These are phyloP conservation scores for Arabis alpina DNA, from an alignment of 345 rosid genomes.

Conservation along the genomic window DNA sequence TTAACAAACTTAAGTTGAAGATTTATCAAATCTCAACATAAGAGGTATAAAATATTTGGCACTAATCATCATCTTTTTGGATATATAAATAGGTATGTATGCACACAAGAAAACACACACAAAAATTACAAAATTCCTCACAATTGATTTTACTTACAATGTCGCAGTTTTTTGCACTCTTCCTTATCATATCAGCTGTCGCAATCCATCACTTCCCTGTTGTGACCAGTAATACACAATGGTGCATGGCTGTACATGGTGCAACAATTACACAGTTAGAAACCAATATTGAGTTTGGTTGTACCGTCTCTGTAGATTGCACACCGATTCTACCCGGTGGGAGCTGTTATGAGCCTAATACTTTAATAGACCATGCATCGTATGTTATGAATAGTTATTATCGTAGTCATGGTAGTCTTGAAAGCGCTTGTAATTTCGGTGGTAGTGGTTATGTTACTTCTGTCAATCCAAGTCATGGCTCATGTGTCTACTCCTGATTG, in stretches of 20 bases:
- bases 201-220: slow-evolving; percentile 6
- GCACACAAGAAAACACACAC: background rate
- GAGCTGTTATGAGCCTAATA: slow-evolving; percentile 72
- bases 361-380: slow-evolving; percentile 63
- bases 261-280: slow-evolving; percentile 57
- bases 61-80: no score
- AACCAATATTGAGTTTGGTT: slow-evolving; percentile 67
- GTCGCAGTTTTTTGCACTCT: slow-evolving; percentile 2
- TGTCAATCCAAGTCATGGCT: slow-evolving; percentile 22
- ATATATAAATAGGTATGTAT: background rate
- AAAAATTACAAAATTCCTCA: background rate
- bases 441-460: background rate
- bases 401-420: slow-evolving; percentile 45
- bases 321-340: slow-evolving; percentile 64
- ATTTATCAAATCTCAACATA: no score
- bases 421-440: slow-evolving; percentile 2
- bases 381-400: slow-evolving; percentile 77
- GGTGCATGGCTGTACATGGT: slow-evolving; percentile 64
- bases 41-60: no score
- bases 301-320: slow-evolving; percentile 60
- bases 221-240: slow-evolving; percentile 43
- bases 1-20: no score
- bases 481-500: slow-evolving; percentile 14
- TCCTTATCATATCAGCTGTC: slow-evolving; percentile 9
- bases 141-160: background rate